These are phyloP conservation scores for Neurospora cerealis DNA, from an alignment of 495 filamentous ascomycete species.

Conservation along the genomic window DNA sequence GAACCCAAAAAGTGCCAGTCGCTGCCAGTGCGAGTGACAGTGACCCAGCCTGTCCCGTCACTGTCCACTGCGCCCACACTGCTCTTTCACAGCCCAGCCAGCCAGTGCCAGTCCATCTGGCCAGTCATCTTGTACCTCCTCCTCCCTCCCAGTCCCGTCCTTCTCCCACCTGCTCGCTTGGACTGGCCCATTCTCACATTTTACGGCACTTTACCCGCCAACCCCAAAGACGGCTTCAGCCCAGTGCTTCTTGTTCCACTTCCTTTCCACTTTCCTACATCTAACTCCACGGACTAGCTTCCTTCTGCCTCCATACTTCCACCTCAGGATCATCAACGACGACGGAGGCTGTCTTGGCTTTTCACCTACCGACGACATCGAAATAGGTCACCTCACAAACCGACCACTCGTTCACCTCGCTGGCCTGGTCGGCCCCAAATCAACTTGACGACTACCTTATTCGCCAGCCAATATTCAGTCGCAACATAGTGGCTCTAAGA, in stretches of 20 bases:
- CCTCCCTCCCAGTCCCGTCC: background rate
- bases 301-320: background rate
- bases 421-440: background rate
- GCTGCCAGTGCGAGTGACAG: background rate
- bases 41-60: background rate
- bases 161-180: background rate
- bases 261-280: background rate
- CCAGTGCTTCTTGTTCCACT: background rate
- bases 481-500: background rate
- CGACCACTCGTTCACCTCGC: background rate
- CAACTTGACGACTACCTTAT: background rate
- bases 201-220: background rate
- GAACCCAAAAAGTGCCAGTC: background rate
- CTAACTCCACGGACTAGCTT: background rate
- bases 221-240: background rate
- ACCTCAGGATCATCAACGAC: background rate
- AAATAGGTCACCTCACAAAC: background rate
- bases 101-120: background rate
- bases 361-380: background rate
- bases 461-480: background rate
- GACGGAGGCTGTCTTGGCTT: background rate
- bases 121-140: slow-evolving; percentile 1
- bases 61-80: background rate
- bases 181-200: background rate
- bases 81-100: background rate